A percentile compares a stretch with the other conserved stretches of the same genome.
phyloP scores from a whole-genome alignment of 108 stramenopile genomes.

The Cyclostephanos invisitatus region DNA sequence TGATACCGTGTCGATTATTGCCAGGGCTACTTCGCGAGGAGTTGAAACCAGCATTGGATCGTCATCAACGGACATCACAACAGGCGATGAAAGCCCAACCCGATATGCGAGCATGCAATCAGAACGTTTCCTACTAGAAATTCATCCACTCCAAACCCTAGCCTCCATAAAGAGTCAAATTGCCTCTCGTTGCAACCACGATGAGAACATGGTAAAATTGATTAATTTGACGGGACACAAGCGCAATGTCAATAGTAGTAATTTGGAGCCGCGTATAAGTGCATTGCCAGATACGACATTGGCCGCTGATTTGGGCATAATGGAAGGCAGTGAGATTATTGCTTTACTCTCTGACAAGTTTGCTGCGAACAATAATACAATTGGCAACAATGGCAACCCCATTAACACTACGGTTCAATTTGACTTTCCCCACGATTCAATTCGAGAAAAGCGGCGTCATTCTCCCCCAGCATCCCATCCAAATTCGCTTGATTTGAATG shows the following conservation, averaged over 20 bases:
- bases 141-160: slow-evolving; percentile 87
- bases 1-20: slow-evolving; percentile 60
- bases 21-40: slow-evolving; percentile 41
- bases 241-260: slow-evolving; percentile 17
- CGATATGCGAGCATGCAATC: slow-evolving; percentile 22
- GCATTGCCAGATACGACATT: slow-evolving; percentile 59
- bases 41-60: slow-evolving; percentile 12
- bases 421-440: not conserved
- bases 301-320: slow-evolving; percentile 74
- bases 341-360: slow-evolving; percentile 61
- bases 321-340: slow-evolving; percentile 79
- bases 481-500: slow-evolving; percentile 56
- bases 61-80: slow-evolving; percentile 1
- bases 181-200: slow-evolving; percentile 60
- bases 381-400: slow-evolving; percentile 5
- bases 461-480: slow-evolving; percentile 2
- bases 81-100: slow-evolving; percentile 7
- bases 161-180: slow-evolving; percentile 70
- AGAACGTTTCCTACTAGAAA: slow-evolving; percentile 67
- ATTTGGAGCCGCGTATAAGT: slow-evolving; percentile 47
- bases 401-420: slow-evolving; percentile 1
- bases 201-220: slow-evolving; percentile 58
- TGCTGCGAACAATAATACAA: slow-evolving; percentile 9
- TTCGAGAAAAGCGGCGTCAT: slow-evolving; percentile 18
- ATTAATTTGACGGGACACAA: slow-evolving; percentile 53